Conservation (phyloP, 129 eudicot species). For the Flaveria linearis region DNA sequence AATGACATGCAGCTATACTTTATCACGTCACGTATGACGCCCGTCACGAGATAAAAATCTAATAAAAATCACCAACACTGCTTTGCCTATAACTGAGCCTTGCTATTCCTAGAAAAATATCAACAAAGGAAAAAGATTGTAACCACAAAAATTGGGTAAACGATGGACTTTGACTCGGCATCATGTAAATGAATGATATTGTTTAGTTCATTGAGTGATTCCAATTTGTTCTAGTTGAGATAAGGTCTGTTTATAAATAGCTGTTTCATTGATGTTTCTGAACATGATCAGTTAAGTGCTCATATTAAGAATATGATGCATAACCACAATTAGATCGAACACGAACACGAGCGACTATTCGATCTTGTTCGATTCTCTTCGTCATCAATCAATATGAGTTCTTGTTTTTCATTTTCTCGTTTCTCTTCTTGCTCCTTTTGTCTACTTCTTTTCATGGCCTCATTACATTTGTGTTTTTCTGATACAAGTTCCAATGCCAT, state of each 20-base stretch:
- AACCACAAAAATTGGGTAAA: background rate
- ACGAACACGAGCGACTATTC: background rate
- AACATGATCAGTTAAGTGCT: background rate
- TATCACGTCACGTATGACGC: too few relatives aligned
- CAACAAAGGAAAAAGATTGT: background rate
- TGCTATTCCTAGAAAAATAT: background rate
- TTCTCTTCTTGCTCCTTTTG: conserved; percentile 9
- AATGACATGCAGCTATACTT: too few relatives aligned
- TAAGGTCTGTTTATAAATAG: background rate
- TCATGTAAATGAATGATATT: background rate
- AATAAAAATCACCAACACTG: too few relatives aligned
- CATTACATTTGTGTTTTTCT: conserved; percentile 18
- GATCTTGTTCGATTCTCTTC: background rate
- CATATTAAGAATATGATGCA: background rate
- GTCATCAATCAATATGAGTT: conserved; percentile 15
- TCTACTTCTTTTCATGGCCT: conserved; percentile 15
- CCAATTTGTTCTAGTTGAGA: too few relatives aligned
- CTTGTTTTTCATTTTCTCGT: background rate
- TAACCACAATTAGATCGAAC: background rate
- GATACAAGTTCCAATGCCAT: background rate
- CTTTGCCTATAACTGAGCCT: background rate
- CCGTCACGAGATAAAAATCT: too few relatives aligned
- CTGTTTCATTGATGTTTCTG: background rate
- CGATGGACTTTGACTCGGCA: background rate
- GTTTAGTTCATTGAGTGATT: too few relatives aligned